Conservation (phyloP, 352 stramenopile species). For the Pythium utonaiense region DNA sequence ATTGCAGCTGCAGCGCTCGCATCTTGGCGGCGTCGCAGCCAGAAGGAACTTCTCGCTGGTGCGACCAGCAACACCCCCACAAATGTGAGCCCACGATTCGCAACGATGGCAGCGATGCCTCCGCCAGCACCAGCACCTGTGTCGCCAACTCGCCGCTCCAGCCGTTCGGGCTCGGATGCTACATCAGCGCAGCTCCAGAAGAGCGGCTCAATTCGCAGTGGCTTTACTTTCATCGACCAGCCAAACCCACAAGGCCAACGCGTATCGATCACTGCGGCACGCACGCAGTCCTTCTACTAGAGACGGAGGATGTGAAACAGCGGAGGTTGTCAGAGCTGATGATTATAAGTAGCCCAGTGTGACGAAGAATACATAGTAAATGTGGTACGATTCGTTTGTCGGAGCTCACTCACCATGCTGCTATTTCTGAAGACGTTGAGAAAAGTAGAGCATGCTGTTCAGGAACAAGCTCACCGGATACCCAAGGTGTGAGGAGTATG, state of each 20-base stretch:
- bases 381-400: neutral
- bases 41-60: conserved; percentile 17
- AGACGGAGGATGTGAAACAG: too few species aligned
- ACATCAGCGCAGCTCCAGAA: conserved; percentile 6
- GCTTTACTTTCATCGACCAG: conserved; percentile 17
- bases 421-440: conserved; percentile 5
- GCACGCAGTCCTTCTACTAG: conserved; percentile 14
- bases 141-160: neutral
- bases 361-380: neutral
- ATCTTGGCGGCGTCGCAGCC: conserved; percentile 21
- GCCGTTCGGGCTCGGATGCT: neutral
- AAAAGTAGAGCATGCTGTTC: neutral
- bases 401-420: neutral
- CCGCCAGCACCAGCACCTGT: conserved; percentile 3
- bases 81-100: neutral
- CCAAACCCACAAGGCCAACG: conserved; percentile 5
- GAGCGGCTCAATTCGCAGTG: conserved; percentile 12
- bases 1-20: conserved; percentile 23
- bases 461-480: neutral
- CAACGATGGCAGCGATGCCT: neutral
- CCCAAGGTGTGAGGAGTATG: conserved; percentile 1
- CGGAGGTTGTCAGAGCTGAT: neutral
- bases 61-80: neutral
- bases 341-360: conserved; percentile 1
- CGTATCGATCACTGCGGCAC: conserved; percentile 16